Evolutionary conservation across 2,329 filamentous ascomycete species (phyloP).

Genomic region (Talaromyces sp.): DNA sequence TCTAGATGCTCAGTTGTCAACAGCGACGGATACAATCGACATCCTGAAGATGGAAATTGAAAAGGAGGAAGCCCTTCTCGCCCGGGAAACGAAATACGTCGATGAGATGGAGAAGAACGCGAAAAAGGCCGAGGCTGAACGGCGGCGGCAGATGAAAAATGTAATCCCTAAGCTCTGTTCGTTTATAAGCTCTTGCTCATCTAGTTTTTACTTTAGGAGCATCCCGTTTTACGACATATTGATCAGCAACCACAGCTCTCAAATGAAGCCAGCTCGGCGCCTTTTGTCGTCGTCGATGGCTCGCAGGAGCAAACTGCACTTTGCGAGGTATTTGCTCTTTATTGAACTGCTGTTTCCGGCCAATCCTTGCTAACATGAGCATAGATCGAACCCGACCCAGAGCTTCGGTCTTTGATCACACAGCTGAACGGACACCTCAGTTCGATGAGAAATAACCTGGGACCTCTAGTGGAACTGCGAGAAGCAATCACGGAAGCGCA

Average conservation of each 20-base stretch:
- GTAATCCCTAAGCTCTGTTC: constrained; percentile 17
- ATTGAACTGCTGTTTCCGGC: not conserved
- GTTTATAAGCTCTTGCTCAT: not conserved
- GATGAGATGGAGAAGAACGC: constrained; percentile 39
- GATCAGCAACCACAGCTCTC: constrained; percentile 16
- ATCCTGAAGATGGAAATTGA: constrained; percentile 37
- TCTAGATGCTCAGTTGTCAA: constrained; percentile 35
- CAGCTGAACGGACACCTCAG: constrained; percentile 38
- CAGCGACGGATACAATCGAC: constrained; percentile 32
- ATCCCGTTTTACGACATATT: constrained; percentile 33
- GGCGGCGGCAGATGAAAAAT: constrained; percentile 36
- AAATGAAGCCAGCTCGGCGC: constrained; percentile 15
- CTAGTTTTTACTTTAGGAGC: constrained; percentile 23
- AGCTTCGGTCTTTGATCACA: constrained; percentile 28
- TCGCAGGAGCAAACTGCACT: constrained; percentile 22
- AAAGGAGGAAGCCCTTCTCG: constrained; percentile 37
- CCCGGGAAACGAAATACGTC: constrained; percentile 33
- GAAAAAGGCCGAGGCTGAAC: constrained; percentile 32
- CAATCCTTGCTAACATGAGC: not conserved
- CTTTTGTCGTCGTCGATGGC: constrained; percentile 22
- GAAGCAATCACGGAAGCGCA: constrained; percentile 34
- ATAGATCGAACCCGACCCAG: constrained; percentile 33
- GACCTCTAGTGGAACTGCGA: constrained; percentile 29
- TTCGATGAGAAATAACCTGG: constrained; percentile 39
- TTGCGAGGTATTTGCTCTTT: constrained; percentile 26